Base-by-base conservation (phyloP, 257 asterid genomes). In the Ocimum tenuiflorum region DNA sequence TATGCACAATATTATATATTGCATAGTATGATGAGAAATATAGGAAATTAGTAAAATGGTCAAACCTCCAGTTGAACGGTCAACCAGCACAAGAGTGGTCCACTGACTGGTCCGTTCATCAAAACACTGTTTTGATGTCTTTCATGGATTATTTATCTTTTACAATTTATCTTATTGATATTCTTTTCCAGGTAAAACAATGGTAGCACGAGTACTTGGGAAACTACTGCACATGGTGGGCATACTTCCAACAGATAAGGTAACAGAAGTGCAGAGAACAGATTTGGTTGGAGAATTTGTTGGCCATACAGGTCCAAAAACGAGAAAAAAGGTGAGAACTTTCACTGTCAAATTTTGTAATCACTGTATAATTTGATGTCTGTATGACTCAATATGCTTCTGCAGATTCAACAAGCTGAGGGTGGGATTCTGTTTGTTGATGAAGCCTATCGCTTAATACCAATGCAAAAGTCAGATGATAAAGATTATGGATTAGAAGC, bases 391-490 rank as follows among this genome's bases (percentile, higher is more conserved):
- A 35, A n/a, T 67, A 31, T 38, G 56, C 45, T 22, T 68, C 23
- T 73, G 63, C 65, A 90, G 96, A 80, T 91, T 53, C 81, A 82
- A 81, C 95, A 91, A 84, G 95, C 96, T 0, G 91, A 87, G 74
- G 98, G 97, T 12, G 98, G 98, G 17, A 86, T 92, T 82, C 81
- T 92, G 52, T 89, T 92, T 56, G 94, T 92, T 38, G 98, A 92
- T 66, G 99, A 92, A 72, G 99, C 99, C n/a, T 89, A 92, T 68
- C 83, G 95, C 49, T 77, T 89, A 58, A 83, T 88, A 73, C 97
- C 96, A 12, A 81, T 85, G 92, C 94, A 87, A 79, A 85, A 83
- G 63, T 71, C 95, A 1, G 96, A 85, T 61, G 89, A 83, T 48
- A 85, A 78, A 68, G 98, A 91, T 72, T 91, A 76, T 33, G 98